phyloP scores from a whole-genome alignment of 73 alveolate genomes.

The Stentor roeselii region DNA sequence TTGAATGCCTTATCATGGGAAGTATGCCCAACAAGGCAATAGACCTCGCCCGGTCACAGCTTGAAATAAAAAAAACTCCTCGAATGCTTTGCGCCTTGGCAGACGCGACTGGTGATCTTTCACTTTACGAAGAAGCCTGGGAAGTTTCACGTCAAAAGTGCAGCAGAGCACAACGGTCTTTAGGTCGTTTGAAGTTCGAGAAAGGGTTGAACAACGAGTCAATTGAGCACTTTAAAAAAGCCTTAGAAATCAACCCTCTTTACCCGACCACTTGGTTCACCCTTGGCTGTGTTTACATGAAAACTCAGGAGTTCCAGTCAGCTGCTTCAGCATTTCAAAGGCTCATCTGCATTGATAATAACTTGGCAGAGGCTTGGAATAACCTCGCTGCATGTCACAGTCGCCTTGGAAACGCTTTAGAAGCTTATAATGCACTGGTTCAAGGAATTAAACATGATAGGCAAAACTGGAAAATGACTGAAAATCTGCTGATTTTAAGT shows the following conservation, averaged over 20 bases:
- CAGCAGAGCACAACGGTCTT: conserved; percentile 92
- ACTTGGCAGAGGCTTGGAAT: conserved; percentile 95
- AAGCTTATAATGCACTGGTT: conserved; percentile 89
- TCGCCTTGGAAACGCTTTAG: conserved; percentile 75
- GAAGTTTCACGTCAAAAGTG: conserved; percentile 79
- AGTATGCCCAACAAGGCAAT: conserved; percentile 58
- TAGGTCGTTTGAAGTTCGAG: conserved; percentile 70
- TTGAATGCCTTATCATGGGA: conserved; percentile 77
- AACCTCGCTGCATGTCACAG: conserved; percentile 89
- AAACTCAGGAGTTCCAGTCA: conserved; percentile 65
- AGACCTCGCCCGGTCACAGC: conserved; percentile 75
- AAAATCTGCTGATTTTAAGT: conserved; percentile 77
- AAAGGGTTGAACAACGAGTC: conserved; percentile 61
- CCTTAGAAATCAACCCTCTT: conserved; percentile 86
- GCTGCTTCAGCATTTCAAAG: conserved; percentile 82
- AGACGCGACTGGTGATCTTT: conserved; percentile 80
- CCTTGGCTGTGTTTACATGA: conserved; percentile 93
- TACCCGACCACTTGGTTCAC: conserved; percentile 95
- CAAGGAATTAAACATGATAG: conserved; percentile 86
- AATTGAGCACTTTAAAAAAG: conserved; percentile 84
- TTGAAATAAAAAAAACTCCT: conserved; percentile 41
- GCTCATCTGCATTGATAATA: conserved; percentile 80
- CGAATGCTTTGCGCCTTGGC: conserved; percentile 89
- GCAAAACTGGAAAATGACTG: conserved; percentile 92
- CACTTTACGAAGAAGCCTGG: conserved; percentile 88